phyloP scores from a whole-genome alignment of 225 moss, liverwort and hornwort species.

The Sphagnum contortum region DNA sequence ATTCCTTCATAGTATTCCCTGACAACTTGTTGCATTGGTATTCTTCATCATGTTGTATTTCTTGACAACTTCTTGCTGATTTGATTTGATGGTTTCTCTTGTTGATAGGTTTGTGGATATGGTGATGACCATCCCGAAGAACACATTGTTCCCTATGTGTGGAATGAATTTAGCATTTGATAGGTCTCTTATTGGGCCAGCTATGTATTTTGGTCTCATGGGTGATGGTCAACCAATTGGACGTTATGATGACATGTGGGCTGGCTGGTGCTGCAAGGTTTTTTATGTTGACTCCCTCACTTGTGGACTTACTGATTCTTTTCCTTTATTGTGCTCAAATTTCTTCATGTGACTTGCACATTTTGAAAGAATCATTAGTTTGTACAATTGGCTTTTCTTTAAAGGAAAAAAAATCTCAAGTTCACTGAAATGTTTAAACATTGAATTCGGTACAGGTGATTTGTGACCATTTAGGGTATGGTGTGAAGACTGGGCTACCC shows the following conservation, averaged over 20 bases:
- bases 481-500: conserved; percentile 7
- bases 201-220: conserved; percentile 9
- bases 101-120: conserved; percentile 3
- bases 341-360: too few species aligned
- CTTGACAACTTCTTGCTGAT: too few species aligned
- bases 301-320: too few species aligned
- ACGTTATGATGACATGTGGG: conserved; percentile 11
- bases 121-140: conserved; percentile 8
- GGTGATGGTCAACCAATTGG: conserved; percentile 5
- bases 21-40: too few species aligned
- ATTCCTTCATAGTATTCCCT: too few species aligned
- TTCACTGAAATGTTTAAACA: too few species aligned
- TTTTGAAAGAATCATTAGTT: too few species aligned
- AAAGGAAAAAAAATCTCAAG: too few species aligned
- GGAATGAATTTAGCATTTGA: conserved; percentile 8
- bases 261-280: conserved; percentile 8
- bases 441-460: conserved; percentile 2
- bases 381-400: too few species aligned
- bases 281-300: too few species aligned
- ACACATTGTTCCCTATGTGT: conserved; percentile 8
- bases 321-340: background rate
- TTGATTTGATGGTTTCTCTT: too few species aligned
- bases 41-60: too few species aligned
- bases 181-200: conserved; percentile 5
- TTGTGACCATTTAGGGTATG: conserved; percentile 8